A percentile compares a stretch with the other conserved stretches of the same genome.
phyloP scores from a whole-genome alignment of 805 yeast species.

The Ogataea angusta region DNA sequence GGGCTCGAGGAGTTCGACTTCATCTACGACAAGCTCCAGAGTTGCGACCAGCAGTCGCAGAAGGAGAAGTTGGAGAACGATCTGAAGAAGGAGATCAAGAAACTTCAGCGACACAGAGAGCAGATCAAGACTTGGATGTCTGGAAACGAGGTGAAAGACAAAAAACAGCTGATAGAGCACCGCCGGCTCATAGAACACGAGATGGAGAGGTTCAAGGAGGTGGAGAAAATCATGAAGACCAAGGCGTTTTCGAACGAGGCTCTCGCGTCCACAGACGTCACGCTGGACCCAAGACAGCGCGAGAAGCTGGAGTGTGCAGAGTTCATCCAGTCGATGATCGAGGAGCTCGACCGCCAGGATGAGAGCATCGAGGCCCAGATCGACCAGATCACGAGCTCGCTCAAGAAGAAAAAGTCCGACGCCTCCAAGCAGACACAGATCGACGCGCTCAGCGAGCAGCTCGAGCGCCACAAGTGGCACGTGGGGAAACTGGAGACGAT shows the following conservation, averaged over 20 bases:
- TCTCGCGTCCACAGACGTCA: conserved; percentile 52
- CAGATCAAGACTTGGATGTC: conserved; percentile 94
- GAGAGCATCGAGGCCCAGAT: conserved; percentile 76
- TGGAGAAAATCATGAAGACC: conserved; percentile 89
- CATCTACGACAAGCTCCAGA: conserved; percentile 79
- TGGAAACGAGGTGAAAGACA: conserved; percentile 88
- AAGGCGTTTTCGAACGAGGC: conserved; percentile 95
- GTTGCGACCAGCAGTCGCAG: conserved; percentile 79
- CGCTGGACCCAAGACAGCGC: conserved; percentile 74
- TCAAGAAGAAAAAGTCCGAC: conserved; percentile 57
- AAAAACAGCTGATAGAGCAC: conserved; percentile 75
- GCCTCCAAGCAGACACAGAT: conserved; percentile 52
- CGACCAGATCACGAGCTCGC: conserved; percentile 48
- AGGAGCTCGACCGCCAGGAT: conserved; percentile 76
- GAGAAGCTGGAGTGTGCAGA: conserved; percentile 71
- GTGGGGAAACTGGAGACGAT: conserved; percentile 73
- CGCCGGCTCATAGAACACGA: conserved; percentile 66
- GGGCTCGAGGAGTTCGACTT: conserved; percentile 85
- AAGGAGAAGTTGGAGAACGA: conserved; percentile 92
- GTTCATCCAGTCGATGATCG: conserved; percentile 69
- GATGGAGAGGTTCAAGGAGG: conserved; percentile 94
- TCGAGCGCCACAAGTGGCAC: conserved; percentile 79
- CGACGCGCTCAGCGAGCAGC: conserved; percentile 56
- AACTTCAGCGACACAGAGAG: conserved; percentile 88
- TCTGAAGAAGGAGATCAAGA: conserved; percentile 90